Conservation (phyloP, 1,284 basidiomycete species). For the Sporisorium exsertum region DNA sequence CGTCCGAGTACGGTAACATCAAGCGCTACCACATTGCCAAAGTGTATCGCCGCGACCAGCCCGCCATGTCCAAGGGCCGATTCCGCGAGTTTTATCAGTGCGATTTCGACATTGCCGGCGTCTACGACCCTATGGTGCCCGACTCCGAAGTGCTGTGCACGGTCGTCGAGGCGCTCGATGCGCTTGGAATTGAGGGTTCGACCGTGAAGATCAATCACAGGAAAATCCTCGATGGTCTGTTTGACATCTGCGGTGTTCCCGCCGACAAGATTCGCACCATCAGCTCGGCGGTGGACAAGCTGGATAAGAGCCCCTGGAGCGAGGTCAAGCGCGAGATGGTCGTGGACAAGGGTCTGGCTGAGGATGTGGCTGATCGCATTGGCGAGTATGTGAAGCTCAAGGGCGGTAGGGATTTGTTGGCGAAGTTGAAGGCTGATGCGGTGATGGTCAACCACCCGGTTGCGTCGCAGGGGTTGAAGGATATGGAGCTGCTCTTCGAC, state of each 20-base stretch:
- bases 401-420: slow-evolving; percentile 82
- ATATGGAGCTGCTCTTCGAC: slow-evolving; percentile 88
- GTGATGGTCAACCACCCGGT: slow-evolving; percentile 78
- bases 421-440: slow-evolving; percentile 78
- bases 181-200: slow-evolving; percentile 85
- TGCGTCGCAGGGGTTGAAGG: slow-evolving; percentile 84
- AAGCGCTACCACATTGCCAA: slow-evolving; percentile 99
- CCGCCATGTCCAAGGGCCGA: slow-evolving; percentile 96
- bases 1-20: slow-evolving; percentile 76
- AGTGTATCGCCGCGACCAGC: slow-evolving; percentile 95
- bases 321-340: slow-evolving; percentile 98
- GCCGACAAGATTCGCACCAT: slow-evolving; percentile 91
- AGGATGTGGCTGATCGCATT: slow-evolving; percentile 89
- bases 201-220: slow-evolving; percentile 95
- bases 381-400: slow-evolving; percentile 93
- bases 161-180: slow-evolving; percentile 82
- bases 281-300: slow-evolving; percentile 96
- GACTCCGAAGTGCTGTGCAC: slow-evolving; percentile 91
- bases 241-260: slow-evolving; percentile 95
- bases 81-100: slow-evolving; percentile 99
- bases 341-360: slow-evolving; percentile 89
- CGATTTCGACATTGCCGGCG: slow-evolving; percentile 95
- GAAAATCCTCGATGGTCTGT: slow-evolving; percentile 96
- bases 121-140: slow-evolving; percentile 91
- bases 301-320: slow-evolving; percentile 91